Conservation (phyloP, 805 yeast genomes). For the Saccharomyces kudriavzevii region DNA sequence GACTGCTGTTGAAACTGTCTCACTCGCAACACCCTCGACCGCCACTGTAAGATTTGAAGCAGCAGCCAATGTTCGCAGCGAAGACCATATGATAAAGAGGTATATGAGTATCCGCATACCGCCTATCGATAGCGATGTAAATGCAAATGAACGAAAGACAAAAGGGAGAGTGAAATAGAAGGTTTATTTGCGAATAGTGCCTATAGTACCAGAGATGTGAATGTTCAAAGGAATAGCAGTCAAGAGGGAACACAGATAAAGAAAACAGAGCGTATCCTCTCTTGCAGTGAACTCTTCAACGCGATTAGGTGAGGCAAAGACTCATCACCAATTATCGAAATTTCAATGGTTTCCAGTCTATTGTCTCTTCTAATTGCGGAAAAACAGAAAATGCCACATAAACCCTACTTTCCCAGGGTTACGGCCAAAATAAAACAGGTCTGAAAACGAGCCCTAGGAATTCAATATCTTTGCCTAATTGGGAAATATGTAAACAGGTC, state of each 20-base stretch:
- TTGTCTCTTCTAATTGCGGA: neutral
- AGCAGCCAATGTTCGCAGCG: neutral
- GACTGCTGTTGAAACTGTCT: neutral
- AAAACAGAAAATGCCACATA: neutral
- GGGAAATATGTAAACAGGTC: constrained; percentile 4
- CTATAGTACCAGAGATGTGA: neutral
- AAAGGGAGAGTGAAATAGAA: neutral
- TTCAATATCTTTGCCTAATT: constrained; percentile 3
- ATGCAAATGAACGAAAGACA: neutral
- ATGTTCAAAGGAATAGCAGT: neutral
- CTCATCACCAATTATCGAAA: neutral
- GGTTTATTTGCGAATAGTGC: neutral
- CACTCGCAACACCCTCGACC: neutral
- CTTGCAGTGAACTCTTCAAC: neutral
- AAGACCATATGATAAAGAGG: neutral
- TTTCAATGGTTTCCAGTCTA: neutral
- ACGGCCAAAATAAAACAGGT: neutral
- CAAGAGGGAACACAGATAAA: neutral
- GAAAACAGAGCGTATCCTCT: neutral
- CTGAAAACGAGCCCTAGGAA: neutral
- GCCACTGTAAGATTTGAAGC: neutral
- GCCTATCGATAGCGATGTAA: neutral
- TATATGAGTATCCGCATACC: neutral
- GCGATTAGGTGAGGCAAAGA: neutral
- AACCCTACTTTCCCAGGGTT: neutral